A percentile compares a stretch with the other conserved stretches of the same genome.
Evolutionary conservation across 148 eudicot genomes (phyloP).

Genomic region (Polygonum aviculare): DNA sequence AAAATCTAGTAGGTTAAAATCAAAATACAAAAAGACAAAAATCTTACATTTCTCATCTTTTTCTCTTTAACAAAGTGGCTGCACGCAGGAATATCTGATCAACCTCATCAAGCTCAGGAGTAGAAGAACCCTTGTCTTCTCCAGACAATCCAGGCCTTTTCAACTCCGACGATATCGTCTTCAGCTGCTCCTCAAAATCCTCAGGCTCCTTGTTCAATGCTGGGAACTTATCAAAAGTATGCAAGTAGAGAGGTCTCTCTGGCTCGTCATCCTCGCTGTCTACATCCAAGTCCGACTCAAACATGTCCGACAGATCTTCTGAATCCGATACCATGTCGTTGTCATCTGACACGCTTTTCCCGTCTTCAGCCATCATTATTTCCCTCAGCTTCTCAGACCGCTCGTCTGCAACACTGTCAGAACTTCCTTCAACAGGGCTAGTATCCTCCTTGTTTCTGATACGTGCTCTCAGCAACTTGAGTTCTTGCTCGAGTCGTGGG

Average conservation of each 20-base stretch:
- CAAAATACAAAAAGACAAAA: not conserved
- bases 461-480: slow-evolving; percentile 55
- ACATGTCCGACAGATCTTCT: slow-evolving; percentile 76
- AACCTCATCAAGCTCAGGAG: slow-evolving; percentile 68
- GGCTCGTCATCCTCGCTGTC: slow-evolving; percentile 32
- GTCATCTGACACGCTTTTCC: slow-evolving; percentile 25
- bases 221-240: slow-evolving; percentile 77
- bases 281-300: slow-evolving; percentile 69
- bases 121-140: slow-evolving; percentile 28
- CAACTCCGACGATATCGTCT: slow-evolving; percentile 42
- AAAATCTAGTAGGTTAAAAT: not conserved
- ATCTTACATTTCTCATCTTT: slow-evolving; percentile 18
- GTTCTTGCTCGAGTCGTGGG: slow-evolving; percentile 82
- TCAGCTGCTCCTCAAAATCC: slow-evolving; percentile 47
- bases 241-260: slow-evolving; percentile 51
- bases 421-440: slow-evolving; percentile 11
- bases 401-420: slow-evolving; percentile 18
- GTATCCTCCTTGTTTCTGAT: slow-evolving; percentile 31
- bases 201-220: slow-evolving; percentile 23
- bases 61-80: slow-evolving; percentile 68
- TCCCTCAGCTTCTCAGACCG: slow-evolving; percentile 32
- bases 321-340: slow-evolving; percentile 51
- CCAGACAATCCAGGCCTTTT: slow-evolving; percentile 23
- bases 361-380: slow-evolving; percentile 36
- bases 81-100: slow-evolving; percentile 72